Evolutionary conservation across 2,329 filamentous ascomycete species (phyloP).

Genomic region (Zalaria obscura): DNA sequence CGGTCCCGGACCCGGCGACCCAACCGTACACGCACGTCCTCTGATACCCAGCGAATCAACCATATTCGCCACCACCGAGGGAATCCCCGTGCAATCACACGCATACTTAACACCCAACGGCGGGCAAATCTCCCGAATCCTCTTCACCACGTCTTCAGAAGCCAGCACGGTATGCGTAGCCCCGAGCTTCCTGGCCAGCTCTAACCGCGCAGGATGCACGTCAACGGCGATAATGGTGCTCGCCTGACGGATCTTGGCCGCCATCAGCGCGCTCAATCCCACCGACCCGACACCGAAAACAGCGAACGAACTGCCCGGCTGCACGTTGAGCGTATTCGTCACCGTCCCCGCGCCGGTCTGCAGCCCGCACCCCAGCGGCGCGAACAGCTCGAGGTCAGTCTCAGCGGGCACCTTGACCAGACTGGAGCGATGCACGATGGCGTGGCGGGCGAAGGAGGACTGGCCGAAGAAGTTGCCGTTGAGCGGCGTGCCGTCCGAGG

Average conservation of each 20-base stretch:
- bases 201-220: slow-evolving; percentile 25
- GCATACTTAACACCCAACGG: not conserved
- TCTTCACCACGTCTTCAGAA: not conserved
- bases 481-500: slow-evolving; percentile 2
- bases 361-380: slow-evolving; percentile 29
- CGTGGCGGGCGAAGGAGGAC: slow-evolving; percentile 18
- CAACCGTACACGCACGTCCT: slow-evolving; percentile 1
- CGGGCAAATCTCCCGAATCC: not conserved
- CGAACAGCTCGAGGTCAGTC: slow-evolving; percentile 17
- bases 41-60: not conserved
- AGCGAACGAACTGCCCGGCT: slow-evolving; percentile 15
- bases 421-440: slow-evolving; percentile 15
- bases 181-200: slow-evolving; percentile 29
- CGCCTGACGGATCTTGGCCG: slow-evolving; percentile 16
- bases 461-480: slow-evolving; percentile 24
- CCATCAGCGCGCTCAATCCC: slow-evolving; percentile 26
- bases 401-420: slow-evolving; percentile 15
- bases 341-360: slow-evolving; percentile 31
- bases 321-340: slow-evolving; percentile 19
- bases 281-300: slow-evolving; percentile 28
- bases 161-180: slow-evolving; percentile 18
- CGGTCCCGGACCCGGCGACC: not conserved
- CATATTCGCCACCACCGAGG: not conserved
- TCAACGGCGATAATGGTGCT: slow-evolving; percentile 32
- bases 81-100: slow-evolving; percentile 1